Evolutionary conservation across 1,284 basidiomycete genomes (phyloP).

Genomic region (Phlebopus sp.): DNA sequence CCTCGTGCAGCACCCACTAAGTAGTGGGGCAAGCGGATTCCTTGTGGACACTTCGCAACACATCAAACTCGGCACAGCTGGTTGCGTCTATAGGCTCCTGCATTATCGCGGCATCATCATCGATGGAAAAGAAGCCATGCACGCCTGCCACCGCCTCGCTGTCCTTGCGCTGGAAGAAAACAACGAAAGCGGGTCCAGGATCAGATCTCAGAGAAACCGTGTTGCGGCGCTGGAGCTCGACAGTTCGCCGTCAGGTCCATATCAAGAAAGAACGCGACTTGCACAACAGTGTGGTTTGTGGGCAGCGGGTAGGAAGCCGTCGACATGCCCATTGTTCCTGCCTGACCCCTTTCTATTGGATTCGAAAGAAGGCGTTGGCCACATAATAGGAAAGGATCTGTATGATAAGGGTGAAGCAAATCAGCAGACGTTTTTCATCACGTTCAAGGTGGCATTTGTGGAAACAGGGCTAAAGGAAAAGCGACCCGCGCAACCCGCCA

Average conservation of each 20-base stretch:
- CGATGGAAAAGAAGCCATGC: constrained; percentile 20
- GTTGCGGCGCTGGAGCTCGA: constrained; percentile 20
- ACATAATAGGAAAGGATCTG: constrained; percentile 23
- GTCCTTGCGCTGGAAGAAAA: constrained; percentile 6
- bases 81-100: constrained; percentile 16
- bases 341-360: no score
- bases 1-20: no score
- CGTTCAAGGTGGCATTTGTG: constrained; percentile 21
- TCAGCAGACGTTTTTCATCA: constrained; percentile 9
- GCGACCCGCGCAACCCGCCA: constrained; percentile 23
- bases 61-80: constrained; percentile 20
- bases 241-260: constrained; percentile 10
- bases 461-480: constrained; percentile 21
- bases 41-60: constrained; percentile 10
- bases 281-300: no score
- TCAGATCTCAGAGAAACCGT: constrained; percentile 13
- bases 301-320: neutral
- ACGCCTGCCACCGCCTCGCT: constrained; percentile 17
- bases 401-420: constrained; percentile 17
- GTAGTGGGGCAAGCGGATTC: constrained; percentile 1
- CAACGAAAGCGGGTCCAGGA: constrained; percentile 7
- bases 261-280: neutral
- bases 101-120: constrained; percentile 19
- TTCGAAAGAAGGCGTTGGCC: constrained; percentile 7
- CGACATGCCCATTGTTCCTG: neutral